phyloP scores from a whole-genome alignment of 2,329 filamentous ascomycete genomes.

The Helicocarpus griseus region DNA sequence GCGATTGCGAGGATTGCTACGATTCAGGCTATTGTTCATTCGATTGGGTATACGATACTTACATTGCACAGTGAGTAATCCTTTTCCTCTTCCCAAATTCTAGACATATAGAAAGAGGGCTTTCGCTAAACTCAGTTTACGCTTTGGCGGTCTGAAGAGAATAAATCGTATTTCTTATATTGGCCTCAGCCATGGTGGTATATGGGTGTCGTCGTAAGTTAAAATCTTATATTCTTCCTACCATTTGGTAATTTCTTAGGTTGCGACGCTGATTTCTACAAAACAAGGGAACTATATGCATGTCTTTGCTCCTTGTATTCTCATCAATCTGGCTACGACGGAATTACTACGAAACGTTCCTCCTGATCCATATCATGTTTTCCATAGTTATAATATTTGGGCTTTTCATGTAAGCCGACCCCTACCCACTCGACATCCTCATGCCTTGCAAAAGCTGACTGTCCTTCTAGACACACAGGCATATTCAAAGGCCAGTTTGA shows the following conservation, averaged over 20 bases:
- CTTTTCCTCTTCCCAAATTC: neutral
- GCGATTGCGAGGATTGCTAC: constrained; percentile 56
- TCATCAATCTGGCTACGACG: constrained; percentile 36
- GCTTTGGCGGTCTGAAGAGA: neutral
- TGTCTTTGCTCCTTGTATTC: constrained; percentile 31
- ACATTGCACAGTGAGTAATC: constrained; percentile 14
- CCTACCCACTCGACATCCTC: neutral
- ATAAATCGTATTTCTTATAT: constrained; percentile 10
- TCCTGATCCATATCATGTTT: constrained; percentile 29
- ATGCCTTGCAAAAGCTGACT: neutral
- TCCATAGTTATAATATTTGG: constrained; percentile 31
- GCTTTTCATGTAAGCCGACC: constrained; percentile 32
- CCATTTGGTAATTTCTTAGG: neutral
- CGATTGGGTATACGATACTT: constrained; percentile 46
- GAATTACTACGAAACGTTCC: constrained; percentile 34
- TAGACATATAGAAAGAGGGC: neutral
- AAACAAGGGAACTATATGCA: constrained; percentile 20
- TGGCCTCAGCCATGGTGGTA: constrained; percentile 13
- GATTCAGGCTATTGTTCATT: constrained; percentile 53
- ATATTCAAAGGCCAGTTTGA: constrained; percentile 39
- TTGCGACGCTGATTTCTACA: neutral
- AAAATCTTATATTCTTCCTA: neutral
- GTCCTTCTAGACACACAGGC: constrained; percentile 30
- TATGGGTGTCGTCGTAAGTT: constrained; percentile 18
- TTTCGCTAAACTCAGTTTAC: neutral